Percentiles rank a stretch among this genome's conserved stretches.
Conservation (phyloP, 352 stramenopile genomes). For the Elongisporangium senticosum region DNA sequence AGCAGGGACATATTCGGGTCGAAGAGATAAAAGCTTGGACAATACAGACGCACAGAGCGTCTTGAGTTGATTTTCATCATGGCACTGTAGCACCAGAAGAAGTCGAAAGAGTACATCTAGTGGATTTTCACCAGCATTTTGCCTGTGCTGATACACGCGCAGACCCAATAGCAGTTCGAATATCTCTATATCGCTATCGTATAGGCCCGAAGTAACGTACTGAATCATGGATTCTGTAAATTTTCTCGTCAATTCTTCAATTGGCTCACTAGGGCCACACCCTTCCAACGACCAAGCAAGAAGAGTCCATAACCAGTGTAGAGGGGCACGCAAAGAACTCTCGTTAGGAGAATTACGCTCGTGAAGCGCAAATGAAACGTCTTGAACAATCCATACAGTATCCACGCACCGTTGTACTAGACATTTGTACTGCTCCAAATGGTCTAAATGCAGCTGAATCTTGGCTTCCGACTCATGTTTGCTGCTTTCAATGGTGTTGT, state of each 20-base stretch:
- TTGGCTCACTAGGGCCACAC: background rate
- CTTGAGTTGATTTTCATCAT: conserved; percentile 4
- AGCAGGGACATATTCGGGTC: conserved; percentile 11
- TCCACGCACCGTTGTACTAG: conserved; percentile 31
- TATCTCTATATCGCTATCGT: conserved; percentile 22
- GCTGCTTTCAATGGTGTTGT: conserved; percentile 37
- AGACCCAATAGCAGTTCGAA: conserved; percentile 37
- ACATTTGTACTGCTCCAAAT: conserved; percentile 15
- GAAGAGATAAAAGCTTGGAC: conserved; percentile 16
- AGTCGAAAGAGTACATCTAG: conserved; percentile 8
- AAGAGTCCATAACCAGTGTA: conserved; percentile 37
- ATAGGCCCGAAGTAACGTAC: conserved; percentile 19
- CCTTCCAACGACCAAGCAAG: conserved; percentile 16
- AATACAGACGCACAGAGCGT: conserved; percentile 3
- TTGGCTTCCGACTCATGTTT: conserved; percentile 33
- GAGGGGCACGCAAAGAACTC: background rate
- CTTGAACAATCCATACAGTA: conserved; percentile 12
- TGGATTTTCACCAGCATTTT: conserved; percentile 1
- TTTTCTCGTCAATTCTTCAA: conserved; percentile 13
- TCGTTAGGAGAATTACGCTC: background rate
- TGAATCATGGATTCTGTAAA: conserved; percentile 12
- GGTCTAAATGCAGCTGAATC: conserved; percentile 19
- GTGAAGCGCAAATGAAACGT: background rate
- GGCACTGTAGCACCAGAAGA: conserved; percentile 3
- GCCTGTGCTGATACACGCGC: conserved; percentile 20